These are phyloP conservation scores for Xerocomus nothofagi DNA, from an alignment of 1,284 basidiomycete species.

Conservation along the genomic window DNA sequence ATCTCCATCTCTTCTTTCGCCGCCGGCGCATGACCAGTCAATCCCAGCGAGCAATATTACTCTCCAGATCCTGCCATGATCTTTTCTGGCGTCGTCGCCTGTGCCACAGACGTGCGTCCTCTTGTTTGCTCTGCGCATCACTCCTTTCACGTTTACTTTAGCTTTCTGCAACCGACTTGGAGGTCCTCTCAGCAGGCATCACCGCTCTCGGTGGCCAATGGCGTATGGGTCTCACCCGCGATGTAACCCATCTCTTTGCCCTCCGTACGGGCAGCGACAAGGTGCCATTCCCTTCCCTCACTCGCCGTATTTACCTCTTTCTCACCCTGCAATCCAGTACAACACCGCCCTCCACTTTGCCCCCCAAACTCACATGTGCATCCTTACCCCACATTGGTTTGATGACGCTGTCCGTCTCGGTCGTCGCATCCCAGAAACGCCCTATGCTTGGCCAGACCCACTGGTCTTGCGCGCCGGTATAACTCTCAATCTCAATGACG, in stretches of 20 bases:
- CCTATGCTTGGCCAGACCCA: conserved; percentile 78
- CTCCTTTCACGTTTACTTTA: conserved; percentile 25
- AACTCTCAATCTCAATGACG: too few species aligned
- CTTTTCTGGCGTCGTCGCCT: conserved; percentile 80
- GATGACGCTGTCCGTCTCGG: conserved; percentile 74
- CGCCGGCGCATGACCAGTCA: background rate
- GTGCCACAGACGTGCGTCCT: conserved; percentile 55
- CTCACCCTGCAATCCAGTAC: conserved; percentile 37
- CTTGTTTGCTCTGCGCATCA: background rate
- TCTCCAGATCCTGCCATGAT: conserved; percentile 75
- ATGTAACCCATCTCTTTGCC: conserved; percentile 85
- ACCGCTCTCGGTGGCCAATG: conserved; percentile 81
- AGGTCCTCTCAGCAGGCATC: conserved; percentile 73
- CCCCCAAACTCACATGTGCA: conserved; percentile 52
- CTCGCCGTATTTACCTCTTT: background rate
- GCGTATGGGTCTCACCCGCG: conserved; percentile 70
- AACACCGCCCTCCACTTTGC: conserved; percentile 61
- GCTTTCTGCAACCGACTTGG: conserved; percentile 63
- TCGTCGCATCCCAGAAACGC: conserved; percentile 51
- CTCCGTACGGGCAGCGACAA: conserved; percentile 51
- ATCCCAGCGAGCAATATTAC: conserved; percentile 55
- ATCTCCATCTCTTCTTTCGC: conserved; percentile 5
- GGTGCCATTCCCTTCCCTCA: conserved; percentile 11
- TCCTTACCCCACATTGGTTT: conserved; percentile 82
- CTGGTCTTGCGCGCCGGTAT: conserved; percentile 39